These are phyloP conservation scores for Cucurbitaria berberidis DNA, from an alignment of 2,329 filamentous ascomycete species.

Conservation along the genomic window DNA sequence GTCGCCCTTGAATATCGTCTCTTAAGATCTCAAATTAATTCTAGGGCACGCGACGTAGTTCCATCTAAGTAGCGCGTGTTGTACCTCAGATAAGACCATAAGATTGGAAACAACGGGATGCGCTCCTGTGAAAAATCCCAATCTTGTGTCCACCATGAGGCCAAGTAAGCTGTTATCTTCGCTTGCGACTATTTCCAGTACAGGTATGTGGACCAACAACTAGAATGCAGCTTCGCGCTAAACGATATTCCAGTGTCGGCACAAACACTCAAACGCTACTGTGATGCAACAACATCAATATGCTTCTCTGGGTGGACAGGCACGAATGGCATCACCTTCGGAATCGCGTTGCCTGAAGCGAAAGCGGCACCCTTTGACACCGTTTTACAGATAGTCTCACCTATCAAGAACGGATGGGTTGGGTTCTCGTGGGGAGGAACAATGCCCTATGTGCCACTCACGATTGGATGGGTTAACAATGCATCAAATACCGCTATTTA, in stretches of 20 bases:
- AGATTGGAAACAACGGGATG: conserved; percentile 1
- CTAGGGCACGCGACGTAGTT: conserved; percentile 9
- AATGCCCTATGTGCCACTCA: conserved; percentile 58
- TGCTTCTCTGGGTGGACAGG: conserved; percentile 54
- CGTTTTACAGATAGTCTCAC: conserved; percentile 54
- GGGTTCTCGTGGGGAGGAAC: conserved; percentile 59
- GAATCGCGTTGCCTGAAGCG: conserved; percentile 47
- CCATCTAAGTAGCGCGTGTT: conserved; percentile 5
- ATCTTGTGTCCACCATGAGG: conserved; percentile 21
- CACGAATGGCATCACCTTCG: conserved; percentile 39
- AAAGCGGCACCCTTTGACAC: conserved; percentile 47
- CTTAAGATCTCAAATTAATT: conserved; percentile 22
- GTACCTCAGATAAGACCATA: conserved; percentile 19
- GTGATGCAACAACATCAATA: conserved; percentile 39
- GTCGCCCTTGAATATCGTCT: conserved; percentile 19
- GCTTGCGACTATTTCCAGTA: conserved; percentile 11
- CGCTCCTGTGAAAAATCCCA: neutral
- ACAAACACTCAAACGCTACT: conserved; percentile 32
- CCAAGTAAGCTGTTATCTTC: conserved; percentile 1
- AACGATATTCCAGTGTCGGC: conserved; percentile 11
- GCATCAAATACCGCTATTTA: conserved; percentile 46
- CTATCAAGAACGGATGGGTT: conserved; percentile 55
- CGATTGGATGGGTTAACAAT: conserved; percentile 55
- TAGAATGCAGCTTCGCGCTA: neutral
- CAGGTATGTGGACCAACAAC: conserved; percentile 12